Base-by-base conservation (phyloP, 2,329 filamentous ascomycete species). In the Cladosporium cucumerinum region DNA sequence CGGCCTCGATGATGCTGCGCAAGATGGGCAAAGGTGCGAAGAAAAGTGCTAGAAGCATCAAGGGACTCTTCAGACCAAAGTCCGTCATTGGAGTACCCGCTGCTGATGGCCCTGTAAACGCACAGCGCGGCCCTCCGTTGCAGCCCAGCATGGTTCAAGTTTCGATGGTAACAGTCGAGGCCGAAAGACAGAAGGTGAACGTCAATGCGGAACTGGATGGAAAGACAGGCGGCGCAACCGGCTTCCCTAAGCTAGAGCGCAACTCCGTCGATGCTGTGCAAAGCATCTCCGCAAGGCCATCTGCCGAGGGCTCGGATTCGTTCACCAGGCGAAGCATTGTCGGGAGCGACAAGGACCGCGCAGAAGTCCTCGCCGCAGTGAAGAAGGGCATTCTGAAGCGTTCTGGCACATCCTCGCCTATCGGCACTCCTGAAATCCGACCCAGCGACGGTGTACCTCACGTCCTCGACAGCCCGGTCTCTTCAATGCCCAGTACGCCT, bases 21-120 rank as follows among this genome's bases (percentile, higher is more conserved):
- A 99, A 99, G 82, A 99, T 99, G 95, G 95, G 95, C 64, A 92
- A 93, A 69, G 93, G 94, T n/a, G 90, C 98, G 87, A 98, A 97
- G 85, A 96, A 95, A 79, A 89, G 92, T 60, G 90, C 90, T 21
- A 86, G 93, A 57, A 97, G 93, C 26, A 86, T 99, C 62, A 96
- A 96, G 70, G 95, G 95, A 28, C 83, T 99, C 8, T 99, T 99
- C 81, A 86, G 95, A 68, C 94, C 95, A 0, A 99, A 98, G 78
- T 98, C 94, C 1, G 84, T 96, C 18, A 86, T 94, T 71, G 93
- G 92, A 34, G 87, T 89, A 23, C 87, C 91, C 21, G 84, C 87
- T 34, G 86, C 89, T 3, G 93, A 97, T 70, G 81, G 84, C 6
- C 83, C 86, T 30, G 78, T 87, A 1, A 82, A 85, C 21, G 78